These are phyloP conservation scores for Peronosclerospora sorghi DNA, from an alignment of 352 stramenopile species.

Conservation along the genomic window DNA sequence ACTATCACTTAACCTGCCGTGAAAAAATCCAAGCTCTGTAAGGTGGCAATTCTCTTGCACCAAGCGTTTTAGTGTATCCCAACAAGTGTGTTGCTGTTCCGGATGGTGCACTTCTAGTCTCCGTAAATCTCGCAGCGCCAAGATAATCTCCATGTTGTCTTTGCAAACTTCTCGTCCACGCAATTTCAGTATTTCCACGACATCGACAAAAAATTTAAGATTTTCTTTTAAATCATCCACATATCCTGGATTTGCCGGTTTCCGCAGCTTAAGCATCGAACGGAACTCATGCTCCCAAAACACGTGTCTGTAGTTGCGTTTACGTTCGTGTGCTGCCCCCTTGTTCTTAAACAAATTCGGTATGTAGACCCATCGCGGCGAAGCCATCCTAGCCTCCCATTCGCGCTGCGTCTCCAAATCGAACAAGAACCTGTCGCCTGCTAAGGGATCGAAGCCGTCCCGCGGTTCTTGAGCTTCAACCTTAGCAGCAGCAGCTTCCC, in stretches of 20 bases:
- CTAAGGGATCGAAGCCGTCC: constrained; percentile 11
- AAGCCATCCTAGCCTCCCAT: constrained; percentile 19
- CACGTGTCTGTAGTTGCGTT: constrained; percentile 28
- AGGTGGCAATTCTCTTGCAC: constrained; percentile 26
- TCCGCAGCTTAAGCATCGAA: constrained; percentile 26
- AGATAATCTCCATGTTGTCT: constrained; percentile 34
- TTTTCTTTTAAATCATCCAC: constrained; percentile 3
- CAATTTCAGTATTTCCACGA: constrained; percentile 46
- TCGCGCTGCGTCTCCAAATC: constrained; percentile 25
- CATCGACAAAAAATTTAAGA: constrained; percentile 35
- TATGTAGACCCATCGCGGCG: constrained; percentile 5
- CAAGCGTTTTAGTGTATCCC: constrained; percentile 25
- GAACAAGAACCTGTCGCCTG: constrained; percentile 24
- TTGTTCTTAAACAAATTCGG: constrained; percentile 10
- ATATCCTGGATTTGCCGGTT: constrained; percentile 2
- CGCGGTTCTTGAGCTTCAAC: constrained; percentile 4
- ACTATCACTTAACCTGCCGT: constrained; percentile 43
- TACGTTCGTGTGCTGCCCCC: constrained; percentile 5
- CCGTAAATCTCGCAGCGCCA: constrained; percentile 25
- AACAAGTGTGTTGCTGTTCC: constrained; percentile 47
- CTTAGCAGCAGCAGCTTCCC: constrained; percentile 11
- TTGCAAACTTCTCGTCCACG: constrained; percentile 51
- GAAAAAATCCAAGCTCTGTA: constrained; percentile 52
- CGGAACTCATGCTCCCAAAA: constrained; percentile 59
- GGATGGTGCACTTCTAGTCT: constrained; percentile 68